phyloP scores from a whole-genome alignment of 2,329 filamentous ascomycete genomes.

The Penicillium brevicompactum region DNA sequence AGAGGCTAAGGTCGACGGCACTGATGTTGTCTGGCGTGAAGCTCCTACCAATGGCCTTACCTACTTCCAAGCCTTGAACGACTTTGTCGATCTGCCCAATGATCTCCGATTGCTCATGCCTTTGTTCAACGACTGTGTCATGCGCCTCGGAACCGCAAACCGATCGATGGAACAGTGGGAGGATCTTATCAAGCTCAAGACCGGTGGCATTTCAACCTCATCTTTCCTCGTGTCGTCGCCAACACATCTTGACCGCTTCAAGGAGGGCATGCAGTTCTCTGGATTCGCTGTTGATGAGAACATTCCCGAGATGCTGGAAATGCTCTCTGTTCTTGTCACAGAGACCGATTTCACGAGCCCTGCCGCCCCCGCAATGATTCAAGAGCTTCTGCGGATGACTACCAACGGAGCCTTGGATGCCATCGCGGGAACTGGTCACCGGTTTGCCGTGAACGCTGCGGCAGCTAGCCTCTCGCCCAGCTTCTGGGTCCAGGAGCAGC shows the following conservation, averaged over 20 bases:
- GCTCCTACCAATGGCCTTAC: conserved; percentile 94
- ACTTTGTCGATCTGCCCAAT: conserved; percentile 75
- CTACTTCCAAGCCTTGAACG: conserved; percentile 89
- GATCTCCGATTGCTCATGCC: conserved; percentile 84
- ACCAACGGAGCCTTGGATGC: conserved; percentile 89
- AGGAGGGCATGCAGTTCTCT: conserved; percentile 80
- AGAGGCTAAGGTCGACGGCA: conserved; percentile 59
- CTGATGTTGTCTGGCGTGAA: conserved; percentile 84
- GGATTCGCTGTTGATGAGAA: conserved; percentile 90
- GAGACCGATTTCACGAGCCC: conserved; percentile 89
- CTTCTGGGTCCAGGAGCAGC: conserved; percentile 76
- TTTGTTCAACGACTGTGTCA: conserved; percentile 86
- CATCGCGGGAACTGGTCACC: conserved; percentile 87
- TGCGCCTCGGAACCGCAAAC: conserved; percentile 86
- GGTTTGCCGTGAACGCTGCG: conserved; percentile 80
- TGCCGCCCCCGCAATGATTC: conserved; percentile 77
- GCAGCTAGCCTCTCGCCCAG: conserved; percentile 75
- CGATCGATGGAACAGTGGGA: conserved; percentile 94
- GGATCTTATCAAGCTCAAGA: conserved; percentile 94
- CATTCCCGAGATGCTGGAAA: conserved; percentile 84
- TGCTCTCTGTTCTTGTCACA: conserved; percentile 75
- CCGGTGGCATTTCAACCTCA: conserved; percentile 82
- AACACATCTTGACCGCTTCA: conserved; percentile 67
- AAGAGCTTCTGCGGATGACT: conserved; percentile 81
- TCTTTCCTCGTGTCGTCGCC: conserved; percentile 84